Conservation (phyloP, 768 basidiomycete species). For the Boletus coccyginus region DNA sequence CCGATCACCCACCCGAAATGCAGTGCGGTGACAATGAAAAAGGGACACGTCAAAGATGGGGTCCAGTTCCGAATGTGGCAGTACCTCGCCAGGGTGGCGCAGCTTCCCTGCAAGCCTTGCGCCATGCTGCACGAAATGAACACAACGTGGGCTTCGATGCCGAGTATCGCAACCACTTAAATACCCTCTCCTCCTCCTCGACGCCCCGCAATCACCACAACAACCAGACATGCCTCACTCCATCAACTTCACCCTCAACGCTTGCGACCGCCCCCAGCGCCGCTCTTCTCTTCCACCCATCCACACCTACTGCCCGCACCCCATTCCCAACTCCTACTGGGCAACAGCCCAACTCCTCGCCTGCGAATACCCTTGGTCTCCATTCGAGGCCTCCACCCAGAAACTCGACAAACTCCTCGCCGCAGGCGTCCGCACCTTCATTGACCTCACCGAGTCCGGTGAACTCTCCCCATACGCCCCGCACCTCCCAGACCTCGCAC, state of each 20-base stretch:
- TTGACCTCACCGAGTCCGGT: conserved; percentile 81
- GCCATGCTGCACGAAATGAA: conserved; percentile 7
- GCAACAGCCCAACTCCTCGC: conserved; percentile 69
- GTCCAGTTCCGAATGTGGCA: conserved; percentile 10
- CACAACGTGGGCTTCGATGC: background rate
- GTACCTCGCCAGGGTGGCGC: background rate
- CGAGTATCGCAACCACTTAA: conserved; percentile 9
- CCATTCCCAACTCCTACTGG: conserved; percentile 87
- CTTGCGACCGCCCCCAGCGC: conserved; percentile 10
- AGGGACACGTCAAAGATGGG: background rate
- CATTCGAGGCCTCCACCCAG: conserved; percentile 50
- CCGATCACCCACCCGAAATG: background rate
- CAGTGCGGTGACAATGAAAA: conserved; percentile 18
- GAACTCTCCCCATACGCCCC: conserved; percentile 68
- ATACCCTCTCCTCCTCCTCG: conserved; percentile 1
- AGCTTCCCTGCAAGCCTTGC: conserved; percentile 6
- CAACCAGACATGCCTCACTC: conserved; percentile 5
- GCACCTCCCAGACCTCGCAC: conserved; percentile 52
- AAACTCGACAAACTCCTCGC: conserved; percentile 72
- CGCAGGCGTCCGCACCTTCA: conserved; percentile 75
- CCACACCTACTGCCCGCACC: conserved; percentile 38
- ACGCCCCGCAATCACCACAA: conserved; percentile 4
- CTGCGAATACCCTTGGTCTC: conserved; percentile 80
- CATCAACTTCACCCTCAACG: conserved; percentile 4
- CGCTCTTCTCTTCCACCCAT: conserved; percentile 19